A percentile compares a stretch with the other conserved stretches of the same genome.
Evolutionary conservation across 257 asterid species (phyloP).

Genomic region (Solanum rostratum): DNA sequence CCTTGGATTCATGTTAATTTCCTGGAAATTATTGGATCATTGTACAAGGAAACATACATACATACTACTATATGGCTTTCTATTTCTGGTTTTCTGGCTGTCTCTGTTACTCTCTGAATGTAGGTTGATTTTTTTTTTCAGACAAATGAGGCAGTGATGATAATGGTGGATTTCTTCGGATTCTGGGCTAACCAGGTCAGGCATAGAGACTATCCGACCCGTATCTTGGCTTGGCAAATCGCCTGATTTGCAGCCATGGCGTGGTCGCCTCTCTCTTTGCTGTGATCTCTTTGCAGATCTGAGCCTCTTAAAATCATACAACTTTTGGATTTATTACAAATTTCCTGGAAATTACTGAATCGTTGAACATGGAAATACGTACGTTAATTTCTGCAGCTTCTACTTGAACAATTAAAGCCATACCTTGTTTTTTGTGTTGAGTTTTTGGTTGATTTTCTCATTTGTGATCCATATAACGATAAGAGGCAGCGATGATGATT

Average conservation of each 20-base stretch:
- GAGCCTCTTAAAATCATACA: neutral
- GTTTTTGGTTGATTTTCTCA: too few species aligned
- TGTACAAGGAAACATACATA: neutral
- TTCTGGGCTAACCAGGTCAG: neutral
- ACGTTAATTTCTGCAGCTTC: neutral
- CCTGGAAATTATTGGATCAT: neutral
- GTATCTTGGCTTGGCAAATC: neutral
- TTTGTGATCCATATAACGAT: neutral
- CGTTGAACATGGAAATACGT: neutral
- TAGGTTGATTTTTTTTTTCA: neutral
- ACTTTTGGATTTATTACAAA: neutral
- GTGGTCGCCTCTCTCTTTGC: neutral
- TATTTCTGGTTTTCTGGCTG: neutral
- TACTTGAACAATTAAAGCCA: neutral
- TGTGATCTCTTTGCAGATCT: neutral
- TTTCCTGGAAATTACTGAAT: neutral
- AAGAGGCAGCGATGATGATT: too few species aligned
- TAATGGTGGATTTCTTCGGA: neutral
- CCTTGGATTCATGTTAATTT: neutral
- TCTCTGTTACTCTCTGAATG: neutral
- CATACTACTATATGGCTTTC: neutral
- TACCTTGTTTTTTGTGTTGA: neutral
- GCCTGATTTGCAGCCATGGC: neutral
- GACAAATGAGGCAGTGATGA: neutral
- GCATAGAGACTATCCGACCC: neutral